These are phyloP conservation scores for Ceratocystis variospora DNA, from an alignment of 2,329 filamentous ascomycete genomes.

Conservation along the genomic window DNA sequence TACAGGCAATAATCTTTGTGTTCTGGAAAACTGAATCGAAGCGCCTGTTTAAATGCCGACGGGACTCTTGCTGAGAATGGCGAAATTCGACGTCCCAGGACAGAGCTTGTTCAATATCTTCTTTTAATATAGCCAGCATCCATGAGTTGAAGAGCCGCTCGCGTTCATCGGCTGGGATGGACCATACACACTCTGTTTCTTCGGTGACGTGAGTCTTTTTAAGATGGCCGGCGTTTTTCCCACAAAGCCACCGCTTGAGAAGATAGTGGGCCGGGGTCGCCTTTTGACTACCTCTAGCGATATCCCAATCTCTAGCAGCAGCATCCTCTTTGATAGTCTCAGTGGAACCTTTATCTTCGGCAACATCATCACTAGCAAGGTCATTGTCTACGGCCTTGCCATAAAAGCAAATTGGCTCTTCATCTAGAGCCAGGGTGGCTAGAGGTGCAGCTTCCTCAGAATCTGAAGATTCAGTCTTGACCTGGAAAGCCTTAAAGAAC, in stretches of 20 bases:
- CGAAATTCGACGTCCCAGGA: slow-evolving; percentile 31
- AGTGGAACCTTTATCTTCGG: too few species aligned
- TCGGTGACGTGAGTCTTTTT: slow-evolving; percentile 22
- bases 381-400: too few species aligned
- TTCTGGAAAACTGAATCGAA: slow-evolving; percentile 33
- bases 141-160: slow-evolving; percentile 29
- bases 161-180: slow-evolving; percentile 30
- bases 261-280: slow-evolving; percentile 32
- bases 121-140: slow-evolving; percentile 34
- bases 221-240: slow-evolving; percentile 34
- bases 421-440: too few species aligned
- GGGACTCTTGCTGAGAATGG: slow-evolving; percentile 29
- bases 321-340: too few species aligned
- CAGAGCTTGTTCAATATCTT: slow-evolving; percentile 33
- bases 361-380: too few species aligned
- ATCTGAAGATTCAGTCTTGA: neutral
- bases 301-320: too few species aligned
- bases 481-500: slow-evolving; percentile 5
- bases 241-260: slow-evolving; percentile 38
- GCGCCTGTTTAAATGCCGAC: slow-evolving; percentile 32
- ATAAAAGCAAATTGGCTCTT: too few species aligned
- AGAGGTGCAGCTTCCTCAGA: too few species aligned
- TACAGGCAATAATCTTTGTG: slow-evolving; percentile 54
- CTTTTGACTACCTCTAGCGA: too few species aligned
- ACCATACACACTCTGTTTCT: slow-evolving; percentile 36